Evolutionary conservation across 2,329 filamentous ascomycete genomes (phyloP).

Genomic region (Aspergillus hiratsukae): DNA sequence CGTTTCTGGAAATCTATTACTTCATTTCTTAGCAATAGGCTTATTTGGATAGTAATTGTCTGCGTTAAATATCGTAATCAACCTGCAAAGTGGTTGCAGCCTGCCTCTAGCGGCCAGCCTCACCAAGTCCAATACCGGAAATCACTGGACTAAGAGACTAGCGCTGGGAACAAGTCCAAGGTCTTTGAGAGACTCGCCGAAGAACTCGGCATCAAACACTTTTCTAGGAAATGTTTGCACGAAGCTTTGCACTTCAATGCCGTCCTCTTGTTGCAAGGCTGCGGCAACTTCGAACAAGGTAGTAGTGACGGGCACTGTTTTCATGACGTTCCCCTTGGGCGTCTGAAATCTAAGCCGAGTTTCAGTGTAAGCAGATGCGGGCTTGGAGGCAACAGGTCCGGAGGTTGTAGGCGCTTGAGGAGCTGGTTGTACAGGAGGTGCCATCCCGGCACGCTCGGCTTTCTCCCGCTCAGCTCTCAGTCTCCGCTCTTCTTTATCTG

Average conservation of each 20-base stretch:
- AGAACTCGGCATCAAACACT: conserved; percentile 68
- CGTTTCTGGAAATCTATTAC: not conserved
- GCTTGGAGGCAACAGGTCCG: conserved; percentile 52
- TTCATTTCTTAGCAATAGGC: not conserved
- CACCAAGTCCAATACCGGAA: not conserved
- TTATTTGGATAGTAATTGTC: not conserved
- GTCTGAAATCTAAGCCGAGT: conserved; percentile 79
- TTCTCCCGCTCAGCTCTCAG: conserved; percentile 81
- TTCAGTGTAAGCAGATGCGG: conserved; percentile 70
- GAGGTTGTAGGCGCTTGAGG: conserved; percentile 42
- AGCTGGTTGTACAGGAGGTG: conserved; percentile 47
- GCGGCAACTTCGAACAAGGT: conserved; percentile 90
- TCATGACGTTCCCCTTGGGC: conserved; percentile 69
- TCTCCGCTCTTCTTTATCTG: conserved; percentile 84
- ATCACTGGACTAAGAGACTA: conserved; percentile 67
- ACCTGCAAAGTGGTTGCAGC: not conserved
- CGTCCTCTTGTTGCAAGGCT: conserved; percentile 66
- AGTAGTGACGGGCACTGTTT: conserved; percentile 82
- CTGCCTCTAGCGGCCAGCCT: not conserved
- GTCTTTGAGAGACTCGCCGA: conserved; percentile 88
- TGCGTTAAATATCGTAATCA: conserved; percentile 3
- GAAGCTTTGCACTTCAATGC: conserved; percentile 68
- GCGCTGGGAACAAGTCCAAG: conserved; percentile 85
- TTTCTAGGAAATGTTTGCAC: conserved; percentile 84
- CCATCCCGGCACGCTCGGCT: conserved; percentile 74